Evolutionary conservation across 306 rosid species (phyloP), one percentile per base, ranked within the genome.

Genomic region (Trifolium subterraneum): DNA sequence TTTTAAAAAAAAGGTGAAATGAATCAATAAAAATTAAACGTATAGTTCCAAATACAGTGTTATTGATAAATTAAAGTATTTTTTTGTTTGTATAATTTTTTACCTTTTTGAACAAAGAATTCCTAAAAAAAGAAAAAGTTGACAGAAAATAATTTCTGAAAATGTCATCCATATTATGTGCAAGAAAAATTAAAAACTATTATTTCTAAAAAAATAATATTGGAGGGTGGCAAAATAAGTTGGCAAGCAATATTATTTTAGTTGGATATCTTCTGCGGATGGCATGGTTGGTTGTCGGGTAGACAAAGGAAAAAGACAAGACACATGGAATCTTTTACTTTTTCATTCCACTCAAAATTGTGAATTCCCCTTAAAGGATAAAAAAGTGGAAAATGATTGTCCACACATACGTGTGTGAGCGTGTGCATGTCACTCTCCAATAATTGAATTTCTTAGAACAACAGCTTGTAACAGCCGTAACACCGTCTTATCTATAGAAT

Each of bases 201-300:
- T n/a, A n/a, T n/a, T n/a, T n/a, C n/a, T 6, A 12, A 35, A 25
- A 6, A 11, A 35, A 16, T 2, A 38, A 38, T 56, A 61, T 5
- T 5, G 41, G 44, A 72, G 10, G 72, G 35, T 47, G 45, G 71
- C 9, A 11, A 48, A 41, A 31, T 55, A 38, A 65, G 31, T 39
- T 15, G 56, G 51, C 11, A 68, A 51, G 80, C 54, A 47, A n/a
- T 27, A 52, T 50, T 65, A 41, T 20, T 65, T 65, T 42, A 25
- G 71, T 52, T 78, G 69, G 55, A 68, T 66, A 47, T 64, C 36
- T 71, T 84, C 56, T 25, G 83, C 87, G 78, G 75, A 77, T 84
- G 78, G 64, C 62, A 64, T 61, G 86, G 88, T 80, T 83, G 84
- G 82, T 51, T 88, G 98, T 89, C 97, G 93, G 92, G 90, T 79